Evolutionary conservation across 805 yeast species (phyloP).

Genomic region (Naumovozyma castellii): DNA sequence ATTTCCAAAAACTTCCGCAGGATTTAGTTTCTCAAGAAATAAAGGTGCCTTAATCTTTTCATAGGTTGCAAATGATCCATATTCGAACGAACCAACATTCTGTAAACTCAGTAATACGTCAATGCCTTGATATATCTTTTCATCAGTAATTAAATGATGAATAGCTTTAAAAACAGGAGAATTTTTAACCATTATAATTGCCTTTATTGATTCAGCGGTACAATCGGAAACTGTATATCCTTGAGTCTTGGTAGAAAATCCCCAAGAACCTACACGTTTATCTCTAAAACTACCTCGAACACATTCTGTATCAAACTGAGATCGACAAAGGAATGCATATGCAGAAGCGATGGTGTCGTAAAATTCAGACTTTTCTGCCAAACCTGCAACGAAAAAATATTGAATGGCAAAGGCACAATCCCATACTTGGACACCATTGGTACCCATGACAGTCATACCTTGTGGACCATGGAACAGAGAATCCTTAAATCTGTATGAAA

Average conservation of each 20-base stretch:
- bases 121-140: slow-evolving; percentile 54
- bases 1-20: slow-evolving; percentile 96
- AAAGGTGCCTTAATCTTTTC: slow-evolving; percentile 80
- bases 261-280: slow-evolving; percentile 84
- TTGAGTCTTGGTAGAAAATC: slow-evolving; percentile 89
- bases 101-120: slow-evolving; percentile 72
- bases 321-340: slow-evolving; percentile 61
- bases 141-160: slow-evolving; percentile 43
- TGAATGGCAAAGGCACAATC: slow-evolving; percentile 89
- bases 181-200: slow-evolving; percentile 81
- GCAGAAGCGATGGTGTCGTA: slow-evolving; percentile 54
- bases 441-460: slow-evolving; percentile 92
- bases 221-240: slow-evolving; percentile 96
- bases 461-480: slow-evolving; percentile 75
- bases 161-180: slow-evolving; percentile 43
- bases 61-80: slow-evolving; percentile 88
- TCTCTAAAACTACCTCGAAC: slow-evolving; percentile 75
- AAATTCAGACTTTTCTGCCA: slow-evolving; percentile 61
- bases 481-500: slow-evolving; percentile 58
- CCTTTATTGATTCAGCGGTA: slow-evolving; percentile 91
- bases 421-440: slow-evolving; percentile 97
- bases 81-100: slow-evolving; percentile 67
- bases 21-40: slow-evolving; percentile 67
- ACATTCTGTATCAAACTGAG: slow-evolving; percentile 80
- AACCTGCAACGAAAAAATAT: slow-evolving; percentile 67